Evolutionary conservation across 2,329 filamentous ascomycete species (phyloP).

Genomic region (Colletotrichum siamense): DNA sequence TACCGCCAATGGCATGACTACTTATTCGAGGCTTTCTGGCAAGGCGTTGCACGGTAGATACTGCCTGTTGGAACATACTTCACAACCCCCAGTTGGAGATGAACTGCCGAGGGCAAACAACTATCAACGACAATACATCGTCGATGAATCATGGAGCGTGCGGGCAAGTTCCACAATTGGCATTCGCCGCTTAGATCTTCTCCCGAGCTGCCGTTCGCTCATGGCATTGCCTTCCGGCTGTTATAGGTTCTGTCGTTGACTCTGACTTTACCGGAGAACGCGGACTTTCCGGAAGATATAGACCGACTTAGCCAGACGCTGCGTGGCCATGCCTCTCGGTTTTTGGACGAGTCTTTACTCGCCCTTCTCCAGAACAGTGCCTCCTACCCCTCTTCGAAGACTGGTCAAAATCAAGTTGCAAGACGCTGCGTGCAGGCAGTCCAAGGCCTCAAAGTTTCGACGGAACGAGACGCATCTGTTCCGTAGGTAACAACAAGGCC

Average conservation of each 20-base stretch:
- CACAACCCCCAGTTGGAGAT: not conserved
- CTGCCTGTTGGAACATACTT: not conserved
- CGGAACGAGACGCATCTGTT: not conserved
- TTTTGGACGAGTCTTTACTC: not conserved
- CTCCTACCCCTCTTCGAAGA: not conserved
- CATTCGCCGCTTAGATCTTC: not conserved
- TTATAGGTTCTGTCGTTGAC: not conserved
- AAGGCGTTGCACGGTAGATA: not conserved
- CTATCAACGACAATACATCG: not conserved
- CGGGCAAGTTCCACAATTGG: not conserved
- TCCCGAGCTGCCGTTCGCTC: not conserved
- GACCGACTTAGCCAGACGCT: not conserved
- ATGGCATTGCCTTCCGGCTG: not conserved
- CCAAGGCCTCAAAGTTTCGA: not conserved
- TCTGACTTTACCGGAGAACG: not conserved
- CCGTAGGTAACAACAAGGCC: not conserved
- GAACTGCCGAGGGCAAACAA: not conserved
- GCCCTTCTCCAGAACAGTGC: not conserved
- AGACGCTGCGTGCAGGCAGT: not conserved
- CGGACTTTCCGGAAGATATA: not conserved
- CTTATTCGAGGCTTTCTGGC: not conserved
- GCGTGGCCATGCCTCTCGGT: not conserved
- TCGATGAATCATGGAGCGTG: not conserved
- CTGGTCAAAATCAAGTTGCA: too few relatives aligned
- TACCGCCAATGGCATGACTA: not conserved